Conservation (phyloP, 208 protist species). For the Leishmania martiniquensis region DNA sequence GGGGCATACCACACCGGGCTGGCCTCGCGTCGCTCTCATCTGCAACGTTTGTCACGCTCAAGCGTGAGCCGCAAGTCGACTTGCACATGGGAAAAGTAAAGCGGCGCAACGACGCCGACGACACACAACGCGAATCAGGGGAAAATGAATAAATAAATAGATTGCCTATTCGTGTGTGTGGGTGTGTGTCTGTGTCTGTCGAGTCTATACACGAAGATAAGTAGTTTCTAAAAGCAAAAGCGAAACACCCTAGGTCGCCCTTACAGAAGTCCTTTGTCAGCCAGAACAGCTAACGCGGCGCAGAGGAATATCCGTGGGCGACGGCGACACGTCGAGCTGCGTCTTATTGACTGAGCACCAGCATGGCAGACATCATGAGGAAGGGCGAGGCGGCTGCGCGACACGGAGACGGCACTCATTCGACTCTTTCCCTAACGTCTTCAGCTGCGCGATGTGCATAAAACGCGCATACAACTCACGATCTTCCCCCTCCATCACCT, state of each 20-base stretch:
- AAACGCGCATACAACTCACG: slow-evolving; percentile 21
- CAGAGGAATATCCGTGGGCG: neutral
- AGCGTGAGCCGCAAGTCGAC: neutral
- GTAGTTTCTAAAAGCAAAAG: neutral
- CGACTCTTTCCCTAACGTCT: slow-evolving; percentile 11
- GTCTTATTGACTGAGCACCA: neutral
- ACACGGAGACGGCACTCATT: slow-evolving; percentile 7
- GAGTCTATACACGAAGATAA: neutral
- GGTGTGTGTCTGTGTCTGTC: no score
- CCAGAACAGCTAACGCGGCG: neutral
- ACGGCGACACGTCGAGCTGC: no score
- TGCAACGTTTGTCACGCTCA: neutral
- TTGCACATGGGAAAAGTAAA: neutral
- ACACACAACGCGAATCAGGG: neutral
- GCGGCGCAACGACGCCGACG: neutral
- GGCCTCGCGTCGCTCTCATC: no score
- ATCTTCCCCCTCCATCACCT: slow-evolving; percentile 11
- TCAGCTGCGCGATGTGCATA: slow-evolving; percentile 14
- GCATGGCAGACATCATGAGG: neutral
- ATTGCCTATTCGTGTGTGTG: no score
- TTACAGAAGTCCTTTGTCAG: neutral
- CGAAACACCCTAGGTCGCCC: neutral
- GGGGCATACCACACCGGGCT: neutral
- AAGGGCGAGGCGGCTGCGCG: no score
- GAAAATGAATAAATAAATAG: neutral